Base-by-base conservation (phyloP, 2,329 filamentous ascomycete species). In the Grosmannia penicillata region DNA sequence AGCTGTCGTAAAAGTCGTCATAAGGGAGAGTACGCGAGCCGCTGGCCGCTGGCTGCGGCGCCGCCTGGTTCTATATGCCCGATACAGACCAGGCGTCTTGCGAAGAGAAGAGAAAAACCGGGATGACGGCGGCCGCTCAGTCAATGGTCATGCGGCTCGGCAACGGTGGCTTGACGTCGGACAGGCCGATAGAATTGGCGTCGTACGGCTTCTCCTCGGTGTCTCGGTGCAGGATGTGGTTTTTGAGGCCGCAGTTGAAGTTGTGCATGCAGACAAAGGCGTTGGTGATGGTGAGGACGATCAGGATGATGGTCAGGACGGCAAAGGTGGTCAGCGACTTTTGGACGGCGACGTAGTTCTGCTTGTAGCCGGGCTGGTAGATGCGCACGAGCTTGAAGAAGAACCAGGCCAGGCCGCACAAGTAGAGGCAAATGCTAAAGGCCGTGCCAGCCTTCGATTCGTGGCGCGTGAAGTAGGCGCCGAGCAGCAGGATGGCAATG, bases 301-400 rank as follows among this genome's bases (percentile, higher is more conserved):
- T 84, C 43, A 96, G 66, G 22, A 93, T 60, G 42, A 98, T 83
- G 29, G 91, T 95, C 51, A 98, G 79, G 45, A 94, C 77, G 37
- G 91, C 89, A 53, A 98, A 98, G 43, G 86, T 84, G 6, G 89
- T 95, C 53, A 98, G 68, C 14, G 82, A 89, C 53, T 81, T 82
- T 44, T 80, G 75, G 27, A 91, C 89, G 5, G 89, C 79, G 37
- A 68, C 56, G 62, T 96, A 98, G 47, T 75, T 67, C 1, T 55
- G 39, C 37, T 55, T 56, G 48, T 75, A 72, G 31, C 56, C 56
- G 10, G 72, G 63, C 49, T 81, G 75, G 60, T 93, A 98, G 75
- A 98, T 98, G 55, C 91, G 83, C 43, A 91, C 81, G 39, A 98
- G 75, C 69, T 98, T 98, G 74, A 95, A 98, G 55, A 94, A 72